Percentiles rank a stretch among this genome's conserved stretches.
These are phyloP conservation scores for Claviceps spartinae DNA, from an alignment of 2,329 filamentous ascomycete genomes.

Conservation along the genomic window DNA sequence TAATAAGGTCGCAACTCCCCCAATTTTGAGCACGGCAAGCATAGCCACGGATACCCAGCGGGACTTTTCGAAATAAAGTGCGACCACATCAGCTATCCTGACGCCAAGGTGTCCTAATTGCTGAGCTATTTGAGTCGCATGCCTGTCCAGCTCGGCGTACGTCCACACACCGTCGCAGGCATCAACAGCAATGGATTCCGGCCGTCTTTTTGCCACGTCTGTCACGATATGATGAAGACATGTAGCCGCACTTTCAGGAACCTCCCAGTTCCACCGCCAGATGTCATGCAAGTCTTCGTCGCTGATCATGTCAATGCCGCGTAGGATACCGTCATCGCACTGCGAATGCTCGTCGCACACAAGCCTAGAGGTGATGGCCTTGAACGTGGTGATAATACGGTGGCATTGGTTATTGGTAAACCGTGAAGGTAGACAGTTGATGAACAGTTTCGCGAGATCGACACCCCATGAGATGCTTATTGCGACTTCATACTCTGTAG, in stretches of 20 bases:
- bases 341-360: background rate
- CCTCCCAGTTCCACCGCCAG: conserved; percentile 2
- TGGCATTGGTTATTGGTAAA: background rate
- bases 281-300: conserved; percentile 1
- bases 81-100: conserved; percentile 8
- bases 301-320: background rate
- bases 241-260: background rate
- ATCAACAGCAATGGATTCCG: conserved; percentile 1
- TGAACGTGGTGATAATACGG: conserved; percentile 2
- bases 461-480: conserved; percentile 9
- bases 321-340: background rate
- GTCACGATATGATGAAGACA: background rate
- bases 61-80: conserved; percentile 15
- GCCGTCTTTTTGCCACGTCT: background rate
- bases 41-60: conserved; percentile 12
- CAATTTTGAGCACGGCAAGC: conserved; percentile 14
- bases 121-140: conserved; percentile 9
- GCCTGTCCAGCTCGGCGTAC: conserved; percentile 10
- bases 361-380: background rate
- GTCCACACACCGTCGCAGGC: conserved; percentile 14
- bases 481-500: conserved; percentile 15
- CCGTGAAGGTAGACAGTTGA: conserved; percentile 1
- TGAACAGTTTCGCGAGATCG: background rate
- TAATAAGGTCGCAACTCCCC: conserved; percentile 12
- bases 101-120: conserved; percentile 2